Evolutionary conservation across 495 filamentous ascomycete species (phyloP).

Genomic region (Aspergillus conjunctus): DNA sequence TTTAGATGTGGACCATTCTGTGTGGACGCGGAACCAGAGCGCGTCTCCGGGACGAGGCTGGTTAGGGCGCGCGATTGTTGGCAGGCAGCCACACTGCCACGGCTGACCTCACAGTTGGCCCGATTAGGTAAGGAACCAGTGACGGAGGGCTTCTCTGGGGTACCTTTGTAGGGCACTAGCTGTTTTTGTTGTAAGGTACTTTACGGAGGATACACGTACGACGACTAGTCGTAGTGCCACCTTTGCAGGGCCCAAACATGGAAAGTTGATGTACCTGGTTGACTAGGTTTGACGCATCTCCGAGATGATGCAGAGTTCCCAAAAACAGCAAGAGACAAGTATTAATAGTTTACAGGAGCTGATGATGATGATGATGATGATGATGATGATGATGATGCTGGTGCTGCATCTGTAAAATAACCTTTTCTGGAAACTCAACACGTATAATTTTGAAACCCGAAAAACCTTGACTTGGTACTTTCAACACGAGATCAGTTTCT

Average conservation of each 20-base stretch:
- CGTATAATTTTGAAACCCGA: neutral
- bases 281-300: constrained; percentile 11
- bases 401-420: constrained; percentile 12
- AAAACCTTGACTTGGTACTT: neutral
- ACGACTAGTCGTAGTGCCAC: constrained; percentile 15
- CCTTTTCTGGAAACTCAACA: constrained; percentile 3
- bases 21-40: constrained; percentile 28
- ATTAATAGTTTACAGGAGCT: constrained; percentile 3
- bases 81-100: constrained; percentile 27
- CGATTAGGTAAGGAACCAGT: too few species aligned
- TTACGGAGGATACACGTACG: neutral
- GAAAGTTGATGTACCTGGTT: constrained; percentile 5
- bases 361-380: neutral
- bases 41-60: constrained; percentile 35
- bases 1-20: neutral
- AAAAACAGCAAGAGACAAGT: constrained; percentile 22
- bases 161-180: constrained; percentile 11
- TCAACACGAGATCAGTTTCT: neutral
- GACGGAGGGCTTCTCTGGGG: neutral
- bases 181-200: constrained; percentile 4
- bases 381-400: constrained; percentile 18
- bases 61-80: constrained; percentile 25
- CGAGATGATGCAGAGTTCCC: constrained; percentile 16
- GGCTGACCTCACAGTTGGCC: neutral
- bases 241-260: constrained; percentile 24